Percentiles rank a stretch among this genome's conserved stretches.
Evolutionary conservation across 2,329 filamentous ascomycete genomes (phyloP).

Genomic region (Ceratocystiopsis minuta): DNA sequence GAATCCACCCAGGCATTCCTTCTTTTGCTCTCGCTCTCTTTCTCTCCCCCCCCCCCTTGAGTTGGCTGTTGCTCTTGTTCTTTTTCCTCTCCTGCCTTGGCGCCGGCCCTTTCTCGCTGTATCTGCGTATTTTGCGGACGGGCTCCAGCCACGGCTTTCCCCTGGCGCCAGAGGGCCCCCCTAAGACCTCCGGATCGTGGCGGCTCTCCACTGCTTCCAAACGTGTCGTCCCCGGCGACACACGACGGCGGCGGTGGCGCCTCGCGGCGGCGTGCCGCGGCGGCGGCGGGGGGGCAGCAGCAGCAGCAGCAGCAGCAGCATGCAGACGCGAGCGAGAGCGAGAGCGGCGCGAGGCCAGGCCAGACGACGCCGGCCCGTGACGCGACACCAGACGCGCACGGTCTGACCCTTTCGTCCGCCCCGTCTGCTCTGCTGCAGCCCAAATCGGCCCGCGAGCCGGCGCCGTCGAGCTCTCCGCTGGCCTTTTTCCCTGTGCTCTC

Average conservation of each 20-base stretch:
- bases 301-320: neutral
- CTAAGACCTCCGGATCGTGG: neutral
- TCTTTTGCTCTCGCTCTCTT: neutral
- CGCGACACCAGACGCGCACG: too few relatives aligned
- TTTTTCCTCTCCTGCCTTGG: neutral
- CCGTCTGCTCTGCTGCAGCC: slow-evolving; percentile 1
- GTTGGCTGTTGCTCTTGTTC: too few relatives aligned
- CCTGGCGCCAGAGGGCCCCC: too few relatives aligned
- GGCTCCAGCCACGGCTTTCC: neutral
- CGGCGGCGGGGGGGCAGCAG: slow-evolving; percentile 3
- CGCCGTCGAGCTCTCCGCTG: slow-evolving; percentile 5
- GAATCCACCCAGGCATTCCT: neutral
- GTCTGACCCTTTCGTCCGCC: neutral
- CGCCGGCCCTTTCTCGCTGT: neutral
- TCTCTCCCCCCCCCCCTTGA: neutral
- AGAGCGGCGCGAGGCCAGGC: too few relatives aligned
- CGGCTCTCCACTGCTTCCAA: neutral
- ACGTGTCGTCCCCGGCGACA: too few relatives aligned
- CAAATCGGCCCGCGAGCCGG: slow-evolving; percentile 9
- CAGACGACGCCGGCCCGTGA: too few relatives aligned
- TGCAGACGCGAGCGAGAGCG: too few relatives aligned
- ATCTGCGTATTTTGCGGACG: neutral
- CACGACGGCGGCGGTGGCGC: too few relatives aligned
- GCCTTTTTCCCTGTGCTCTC: slow-evolving; percentile 15
- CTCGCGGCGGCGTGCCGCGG: too few relatives aligned